These are phyloP conservation scores for Aspergillus leporis DNA, from an alignment of 495 filamentous ascomycete genomes.

Conservation along the genomic window DNA sequence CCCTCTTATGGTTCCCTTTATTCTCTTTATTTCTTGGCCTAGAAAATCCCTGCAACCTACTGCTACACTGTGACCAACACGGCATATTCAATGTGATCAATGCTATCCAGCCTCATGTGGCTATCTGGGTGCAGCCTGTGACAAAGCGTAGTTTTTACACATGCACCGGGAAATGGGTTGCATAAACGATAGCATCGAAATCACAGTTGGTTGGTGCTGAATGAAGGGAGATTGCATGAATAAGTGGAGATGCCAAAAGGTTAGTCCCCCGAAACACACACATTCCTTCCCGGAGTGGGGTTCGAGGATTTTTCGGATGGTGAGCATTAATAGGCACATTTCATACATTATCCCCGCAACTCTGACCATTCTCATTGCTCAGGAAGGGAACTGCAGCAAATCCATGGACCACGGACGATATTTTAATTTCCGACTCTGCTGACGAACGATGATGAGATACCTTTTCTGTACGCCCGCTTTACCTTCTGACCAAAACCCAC, in stretches of 20 bases:
- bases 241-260: not conserved
- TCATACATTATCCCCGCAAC: not conserved
- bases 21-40: not conserved
- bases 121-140: constrained; percentile 5
- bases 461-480: constrained; percentile 6
- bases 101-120: not conserved
- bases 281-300: constrained; percentile 8
- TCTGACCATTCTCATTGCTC: not conserved
- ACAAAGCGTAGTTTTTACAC: constrained; percentile 21
- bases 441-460: not conserved
- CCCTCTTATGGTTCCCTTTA: not conserved
- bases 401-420: constrained; percentile 7
- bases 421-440: not conserved
- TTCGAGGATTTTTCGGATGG: constrained; percentile 9
- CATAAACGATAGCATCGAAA: not conserved
- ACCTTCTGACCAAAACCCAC: constrained; percentile 15
- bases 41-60: not conserved
- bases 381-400: not conserved
- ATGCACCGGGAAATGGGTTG: constrained; percentile 4
- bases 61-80: not conserved
- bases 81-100: not conserved
- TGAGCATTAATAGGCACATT: constrained; percentile 3
- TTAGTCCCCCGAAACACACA: not conserved
- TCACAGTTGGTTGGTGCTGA: not conserved
- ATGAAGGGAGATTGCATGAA: constrained; percentile 10